These are phyloP conservation scores for Aspergillus floridensis DNA, from an alignment of 2,329 filamentous ascomycete species.

Conservation along the genomic window DNA sequence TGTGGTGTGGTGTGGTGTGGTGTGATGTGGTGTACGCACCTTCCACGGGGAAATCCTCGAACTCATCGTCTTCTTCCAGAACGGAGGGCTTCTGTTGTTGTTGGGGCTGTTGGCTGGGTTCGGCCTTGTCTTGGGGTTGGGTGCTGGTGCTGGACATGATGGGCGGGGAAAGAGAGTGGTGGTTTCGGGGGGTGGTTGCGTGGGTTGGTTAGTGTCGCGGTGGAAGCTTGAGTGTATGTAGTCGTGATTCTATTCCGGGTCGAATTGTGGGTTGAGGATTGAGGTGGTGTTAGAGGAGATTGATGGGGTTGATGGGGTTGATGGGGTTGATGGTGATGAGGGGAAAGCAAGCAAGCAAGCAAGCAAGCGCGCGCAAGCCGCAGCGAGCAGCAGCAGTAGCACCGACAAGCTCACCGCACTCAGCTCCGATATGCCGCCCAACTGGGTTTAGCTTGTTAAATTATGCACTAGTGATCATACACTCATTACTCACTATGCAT, in stretches of 20 bases:
- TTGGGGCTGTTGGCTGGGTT: conserved; percentile 47
- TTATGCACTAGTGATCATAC: neutral
- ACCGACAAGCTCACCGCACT: neutral
- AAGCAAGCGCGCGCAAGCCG: neutral
- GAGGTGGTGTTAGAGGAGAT: no score
- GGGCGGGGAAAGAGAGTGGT: conserved; percentile 10
- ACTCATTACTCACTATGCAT: neutral
- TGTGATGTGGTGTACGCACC: conserved; percentile 52
- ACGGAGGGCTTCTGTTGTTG: conserved; percentile 65
- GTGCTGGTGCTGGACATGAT: conserved; percentile 49
- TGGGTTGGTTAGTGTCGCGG: neutral
- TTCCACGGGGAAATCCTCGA: conserved; percentile 97
- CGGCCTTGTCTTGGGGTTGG: conserved; percentile 34
- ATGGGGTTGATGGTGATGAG: neutral
- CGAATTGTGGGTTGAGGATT: no score
- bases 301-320: neutral
- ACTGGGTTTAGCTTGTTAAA: neutral
- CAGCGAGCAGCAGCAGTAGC: neutral
- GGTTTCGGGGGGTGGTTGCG: neutral
- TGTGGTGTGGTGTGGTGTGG: no score
- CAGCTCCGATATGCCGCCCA: neutral
- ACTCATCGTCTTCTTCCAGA: conserved; percentile 96
- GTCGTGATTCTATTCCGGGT: no score
- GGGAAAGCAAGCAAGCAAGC: neutral
- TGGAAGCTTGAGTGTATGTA: neutral